These are phyloP conservation scores for Protomyces inouyei DNA, from an alignment of 1,139 yeast species.

Conservation along the genomic window DNA sequence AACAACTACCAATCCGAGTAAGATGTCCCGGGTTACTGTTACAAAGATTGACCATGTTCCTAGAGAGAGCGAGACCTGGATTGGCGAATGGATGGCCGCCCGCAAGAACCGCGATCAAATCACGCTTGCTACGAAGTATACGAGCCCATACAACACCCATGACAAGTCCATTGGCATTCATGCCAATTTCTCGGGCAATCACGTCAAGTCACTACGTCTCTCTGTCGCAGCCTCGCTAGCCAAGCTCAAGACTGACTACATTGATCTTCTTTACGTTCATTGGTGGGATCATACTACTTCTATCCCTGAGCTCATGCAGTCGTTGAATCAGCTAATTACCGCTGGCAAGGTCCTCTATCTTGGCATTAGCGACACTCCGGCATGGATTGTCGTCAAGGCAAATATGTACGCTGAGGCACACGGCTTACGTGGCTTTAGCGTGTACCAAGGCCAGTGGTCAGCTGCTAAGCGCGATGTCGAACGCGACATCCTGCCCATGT, in stretches of 20 bases:
- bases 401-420: constrained; percentile 35
- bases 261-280: constrained; percentile 33
- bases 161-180: constrained; percentile 14
- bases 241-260: constrained; percentile 32
- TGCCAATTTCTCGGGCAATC: constrained; percentile 32
- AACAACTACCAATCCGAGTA: constrained; percentile 34
- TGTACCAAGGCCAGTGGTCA: constrained; percentile 36
- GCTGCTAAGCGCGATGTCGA: constrained; percentile 34
- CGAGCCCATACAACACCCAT: constrained; percentile 29
- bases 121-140: constrained; percentile 34
- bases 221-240: constrained; percentile 29
- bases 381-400: constrained; percentile 36
- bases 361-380: constrained; percentile 36
- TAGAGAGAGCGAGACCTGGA: constrained; percentile 21
- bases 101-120: constrained; percentile 32
- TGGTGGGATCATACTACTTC: constrained; percentile 37
- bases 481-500: constrained; percentile 36
- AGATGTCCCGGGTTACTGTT: constrained; percentile 30
- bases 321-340: constrained; percentile 34
- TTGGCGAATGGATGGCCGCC: constrained; percentile 34
- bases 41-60: background rate
- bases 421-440: constrained; percentile 34
- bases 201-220: constrained; percentile 27
- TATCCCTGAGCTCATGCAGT: constrained; percentile 35
- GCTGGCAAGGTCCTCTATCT: constrained; percentile 34